phyloP scores from a whole-genome alignment of 140 eudicot species.

The Flaveria floridana region DNA sequence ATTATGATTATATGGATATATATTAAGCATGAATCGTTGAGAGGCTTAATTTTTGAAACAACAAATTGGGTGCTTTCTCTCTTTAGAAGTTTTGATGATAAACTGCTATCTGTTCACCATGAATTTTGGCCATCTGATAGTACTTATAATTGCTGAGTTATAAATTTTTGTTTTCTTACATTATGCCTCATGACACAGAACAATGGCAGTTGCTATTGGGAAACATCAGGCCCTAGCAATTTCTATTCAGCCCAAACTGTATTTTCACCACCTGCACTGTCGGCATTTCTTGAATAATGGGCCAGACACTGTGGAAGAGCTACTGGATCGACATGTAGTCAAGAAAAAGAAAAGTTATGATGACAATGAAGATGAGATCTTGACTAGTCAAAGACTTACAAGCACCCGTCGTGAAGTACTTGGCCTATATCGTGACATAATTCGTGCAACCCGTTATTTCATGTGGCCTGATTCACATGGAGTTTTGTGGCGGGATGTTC shows the following conservation, averaged over 20 bases:
- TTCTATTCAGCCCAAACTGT: constrained; percentile 20
- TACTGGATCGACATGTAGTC: constrained; percentile 71
- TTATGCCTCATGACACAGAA: constrained; percentile 6
- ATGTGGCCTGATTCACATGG: constrained; percentile 77
- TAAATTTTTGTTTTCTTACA: neutral
- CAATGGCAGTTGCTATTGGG: constrained; percentile 31
- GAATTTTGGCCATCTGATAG: neutral
- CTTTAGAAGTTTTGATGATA: neutral
- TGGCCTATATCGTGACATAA: constrained; percentile 73
- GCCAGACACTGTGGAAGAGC: constrained; percentile 85
- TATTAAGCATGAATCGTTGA: neutral
- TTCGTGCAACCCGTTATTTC: constrained; percentile 82
- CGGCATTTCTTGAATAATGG: constrained; percentile 55
- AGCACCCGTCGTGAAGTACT: constrained; percentile 82
- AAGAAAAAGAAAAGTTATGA: constrained; percentile 46
- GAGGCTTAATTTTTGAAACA: neutral
- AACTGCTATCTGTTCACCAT: neutral
- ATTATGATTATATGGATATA: neutral
- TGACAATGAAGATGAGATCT: constrained; percentile 56
- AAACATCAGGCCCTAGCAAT: constrained; percentile 29
- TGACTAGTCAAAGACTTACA: constrained; percentile 67
- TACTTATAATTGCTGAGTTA: neutral
- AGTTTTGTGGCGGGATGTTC: constrained; percentile 71
- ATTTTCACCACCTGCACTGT: constrained; percentile 23
- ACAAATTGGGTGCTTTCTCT: neutral